Base-by-base conservation (phyloP, 768 basidiomycete species). In the Sporobolomyces roseus region DNA sequence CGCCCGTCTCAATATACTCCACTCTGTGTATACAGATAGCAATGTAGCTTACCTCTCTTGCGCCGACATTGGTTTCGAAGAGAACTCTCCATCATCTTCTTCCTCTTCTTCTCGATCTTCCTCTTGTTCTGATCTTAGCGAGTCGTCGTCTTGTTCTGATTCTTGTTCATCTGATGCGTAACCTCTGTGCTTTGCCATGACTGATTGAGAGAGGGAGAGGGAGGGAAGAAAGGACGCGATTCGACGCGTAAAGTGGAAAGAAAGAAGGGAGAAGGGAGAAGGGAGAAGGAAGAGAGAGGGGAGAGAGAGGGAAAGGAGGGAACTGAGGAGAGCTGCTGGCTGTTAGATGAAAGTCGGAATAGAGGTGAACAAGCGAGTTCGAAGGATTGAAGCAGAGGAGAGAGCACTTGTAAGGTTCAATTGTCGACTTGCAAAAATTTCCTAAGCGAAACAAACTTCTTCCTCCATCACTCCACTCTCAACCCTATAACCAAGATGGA, bases 131-230 rank as follows among this genome's bases (percentile, higher is more conserved):
- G 43, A 46, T 35, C 58, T 14, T 5, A 48, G 45, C 32, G 58
- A 43, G 8, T 48, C 56, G 7, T 59, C 19, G 4, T 46, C 59
- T 19, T 30, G 32, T 5, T 63, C 68, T 0, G 51, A 49, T 25
- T 61, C 35, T 25, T 38, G 46, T 21, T 69, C 68, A 38, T 69
- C 68, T 12, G 63, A 61, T 7, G 63, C 68, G 68, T 69, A 69
- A 21, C 68, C 68, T 4, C 52, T 30, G 53, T 69, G 63, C 36
- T 64, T 64, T 16, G 68, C 61, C 30, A 60, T 60, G 4, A 19
- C 45, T 38, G 58, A 14, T 8, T 7, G 23, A 10, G 32, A 32
- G 4, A 9, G 4, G 13, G 52, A 53, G 52, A 53, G 52, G 21
- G 43, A 46, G 58, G 29, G 25, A 14, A 14, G 13, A 14, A n/a